phyloP scores from a whole-genome alignment of 495 filamentous ascomycete genomes.

The Durotheca rogersii region DNA sequence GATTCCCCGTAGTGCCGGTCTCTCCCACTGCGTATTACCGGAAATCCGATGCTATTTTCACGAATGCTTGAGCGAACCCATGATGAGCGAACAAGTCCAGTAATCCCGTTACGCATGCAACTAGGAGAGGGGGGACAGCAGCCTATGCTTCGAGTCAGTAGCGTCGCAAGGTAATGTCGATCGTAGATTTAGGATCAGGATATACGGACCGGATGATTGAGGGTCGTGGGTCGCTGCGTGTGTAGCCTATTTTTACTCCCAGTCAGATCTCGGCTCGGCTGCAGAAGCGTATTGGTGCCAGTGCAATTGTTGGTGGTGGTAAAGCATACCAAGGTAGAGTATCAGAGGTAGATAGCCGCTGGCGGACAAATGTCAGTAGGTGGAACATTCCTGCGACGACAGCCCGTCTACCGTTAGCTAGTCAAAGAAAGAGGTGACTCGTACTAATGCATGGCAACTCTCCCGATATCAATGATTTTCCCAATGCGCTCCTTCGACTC shows the following conservation, averaged over 20 bases:
- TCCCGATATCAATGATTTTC: constrained; percentile 89
- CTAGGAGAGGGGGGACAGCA: constrained; percentile 72
- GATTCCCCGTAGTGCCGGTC: no score
- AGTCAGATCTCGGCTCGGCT: constrained; percentile 13
- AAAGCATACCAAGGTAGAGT: constrained; percentile 85
- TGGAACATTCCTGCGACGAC: no score
- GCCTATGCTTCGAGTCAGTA: constrained; percentile 43
- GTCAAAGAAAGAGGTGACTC: no score
- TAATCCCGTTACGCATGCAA: no score
- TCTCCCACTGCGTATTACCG: no score
- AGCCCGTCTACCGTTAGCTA: no score
- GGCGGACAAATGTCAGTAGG: constrained; percentile 44
- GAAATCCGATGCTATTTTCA: no score
- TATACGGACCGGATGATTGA: constrained; percentile 80
- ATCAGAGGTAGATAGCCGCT: constrained; percentile 97
- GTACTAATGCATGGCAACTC: constrained; percentile 97
- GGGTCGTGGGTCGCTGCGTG: constrained; percentile 85
- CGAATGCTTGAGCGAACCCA: no score
- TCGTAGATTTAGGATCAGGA: background rate
- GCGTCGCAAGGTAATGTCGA: background rate
- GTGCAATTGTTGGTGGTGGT: constrained; percentile 3
- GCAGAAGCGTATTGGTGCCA: background rate
- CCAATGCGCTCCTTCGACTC: constrained; percentile 99
- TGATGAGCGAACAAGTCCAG: no score
- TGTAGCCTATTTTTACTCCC: constrained; percentile 67